These are phyloP conservation scores for Eragrostis curvula DNA, from an alignment of 176 grass and related monocot genomes.

Conservation along the genomic window DNA sequence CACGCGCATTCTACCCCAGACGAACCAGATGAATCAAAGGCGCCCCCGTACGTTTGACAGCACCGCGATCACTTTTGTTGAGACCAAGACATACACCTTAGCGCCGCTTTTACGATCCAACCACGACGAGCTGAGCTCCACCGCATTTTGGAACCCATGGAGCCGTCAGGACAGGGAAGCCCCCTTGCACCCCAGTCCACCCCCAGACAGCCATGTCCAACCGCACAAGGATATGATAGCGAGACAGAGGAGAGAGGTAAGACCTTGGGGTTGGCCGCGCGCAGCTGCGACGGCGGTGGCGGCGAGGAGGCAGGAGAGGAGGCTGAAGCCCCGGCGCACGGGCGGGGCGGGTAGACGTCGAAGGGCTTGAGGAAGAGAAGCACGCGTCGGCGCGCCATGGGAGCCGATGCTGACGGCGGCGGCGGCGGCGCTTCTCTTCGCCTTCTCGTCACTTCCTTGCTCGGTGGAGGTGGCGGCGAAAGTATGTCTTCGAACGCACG, in stretches of 20 bases:
- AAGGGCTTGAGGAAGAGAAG: conserved; percentile 81
- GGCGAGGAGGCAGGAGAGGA: not conserved
- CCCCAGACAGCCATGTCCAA: not conserved
- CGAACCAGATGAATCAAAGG: not conserved
- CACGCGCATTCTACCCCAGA: not conserved
- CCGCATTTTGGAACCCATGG: not conserved
- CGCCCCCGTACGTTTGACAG: not conserved
- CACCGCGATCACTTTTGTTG: not conserved
- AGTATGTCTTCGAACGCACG: not conserved
- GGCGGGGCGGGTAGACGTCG: conserved; percentile 63
- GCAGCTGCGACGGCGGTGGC: conserved; percentile 6
- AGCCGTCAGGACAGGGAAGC: not conserved
- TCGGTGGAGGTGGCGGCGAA: not conserved
- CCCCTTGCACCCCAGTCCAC: not conserved
- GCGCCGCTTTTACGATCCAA: not conserved
- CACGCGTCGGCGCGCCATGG: conserved; percentile 67
- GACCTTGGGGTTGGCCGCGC: conserved; percentile 61
- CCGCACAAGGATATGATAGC: not conserved
- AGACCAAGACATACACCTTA: not conserved
- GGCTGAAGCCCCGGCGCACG: not conserved
- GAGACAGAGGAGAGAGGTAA: not conserved
- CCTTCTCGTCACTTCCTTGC: not conserved
- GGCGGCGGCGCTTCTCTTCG: not conserved
- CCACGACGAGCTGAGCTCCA: not conserved
- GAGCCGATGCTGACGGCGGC: not conserved